Evolutionary conservation across 2,329 filamentous ascomycete genomes (phyloP), one percentile per base, ranked within the genome.

Genomic region (Apiospora hydei): DNA sequence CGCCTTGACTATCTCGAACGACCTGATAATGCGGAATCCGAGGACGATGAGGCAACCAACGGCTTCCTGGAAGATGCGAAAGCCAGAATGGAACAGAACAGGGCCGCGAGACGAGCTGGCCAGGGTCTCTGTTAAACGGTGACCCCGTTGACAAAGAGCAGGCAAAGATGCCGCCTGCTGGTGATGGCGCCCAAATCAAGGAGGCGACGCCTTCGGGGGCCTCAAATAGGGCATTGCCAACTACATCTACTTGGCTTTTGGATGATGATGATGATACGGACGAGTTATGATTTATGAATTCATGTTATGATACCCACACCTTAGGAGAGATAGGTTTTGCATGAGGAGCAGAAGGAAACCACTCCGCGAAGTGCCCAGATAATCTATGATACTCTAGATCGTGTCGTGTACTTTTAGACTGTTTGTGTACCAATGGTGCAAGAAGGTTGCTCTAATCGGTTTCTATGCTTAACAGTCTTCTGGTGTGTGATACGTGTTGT

Each of bases 1-100:
- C 86, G 95, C 74, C 87, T 90, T 78, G 87, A 88, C 73, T 84
- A 84, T 76, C 70, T 91, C 34, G 71, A 76, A 44, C 71, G 71
- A 4, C 24, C 61, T 47, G 64, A 66, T 14, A 30, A 67, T 21
- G 26, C 26, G 11, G 66, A 67, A 46, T 72, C 72, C 41, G 72
- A 74, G 51, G 49, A 61, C 4, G n/a, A 51, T 10, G 34, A 69
- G 18, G 11, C 44, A 41, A 34, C 4, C 16, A 43, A 41, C 1
- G 47, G 7, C 7, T 26, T 43, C 14, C 3, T 64, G 57, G 57
- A 64, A 21, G 57, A 41, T 4, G 57, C n/a, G 30, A 64, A 13
- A 18, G 57, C 11, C 18, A 41, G 57, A 41, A 64, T 41, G 57
- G 34, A 64, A n/a, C 34, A n/a, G 21, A 64, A 64, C 10, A 64